Conservation (phyloP, 495 filamentous ascomycete genomes). For the Lasiosphaeris hirsuta region DNA sequence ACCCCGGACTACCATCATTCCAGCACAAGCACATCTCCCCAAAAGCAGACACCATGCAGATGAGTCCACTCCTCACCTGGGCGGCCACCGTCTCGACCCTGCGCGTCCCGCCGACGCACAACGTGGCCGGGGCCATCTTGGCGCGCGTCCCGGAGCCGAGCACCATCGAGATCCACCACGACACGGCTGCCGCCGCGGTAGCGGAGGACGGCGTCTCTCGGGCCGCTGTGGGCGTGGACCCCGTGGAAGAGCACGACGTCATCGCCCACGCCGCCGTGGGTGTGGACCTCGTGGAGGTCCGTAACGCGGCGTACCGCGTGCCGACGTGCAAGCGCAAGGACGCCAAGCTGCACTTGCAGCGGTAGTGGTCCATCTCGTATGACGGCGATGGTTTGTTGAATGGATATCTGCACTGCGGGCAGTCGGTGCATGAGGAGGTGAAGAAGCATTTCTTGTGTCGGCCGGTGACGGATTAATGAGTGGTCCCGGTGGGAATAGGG, state of each 20-base stretch:
- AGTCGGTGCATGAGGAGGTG: constrained; percentile 2
- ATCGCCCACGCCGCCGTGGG: background rate
- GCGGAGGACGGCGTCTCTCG: background rate
- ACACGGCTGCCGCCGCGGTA: background rate
- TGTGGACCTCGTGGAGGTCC: no score
- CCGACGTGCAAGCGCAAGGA: constrained; percentile 9
- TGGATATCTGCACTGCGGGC: constrained; percentile 10
- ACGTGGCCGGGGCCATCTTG: no score
- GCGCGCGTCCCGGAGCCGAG: no score
- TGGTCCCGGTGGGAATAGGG: no score
- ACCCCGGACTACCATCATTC: no score
- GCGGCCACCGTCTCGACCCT: no score
- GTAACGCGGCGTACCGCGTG: background rate
- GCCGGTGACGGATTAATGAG: constrained; percentile 3
- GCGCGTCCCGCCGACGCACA: no score
- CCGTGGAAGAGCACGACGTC: background rate
- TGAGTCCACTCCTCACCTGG: no score
- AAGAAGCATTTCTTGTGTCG: background rate
- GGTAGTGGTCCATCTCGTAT: constrained; percentile 10
- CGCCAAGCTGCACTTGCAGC: constrained; percentile 9
- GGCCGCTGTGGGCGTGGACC: background rate
- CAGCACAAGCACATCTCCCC: no score
- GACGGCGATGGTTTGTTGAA: constrained; percentile 5
- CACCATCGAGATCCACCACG: no score
- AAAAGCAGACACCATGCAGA: no score